Percentiles rank a stretch among this genome's conserved stretches.
These are phyloP conservation scores for Aristolochia fimbriata DNA, from an alignment of 164 flowering plant genomes.

Conservation along the genomic window DNA sequence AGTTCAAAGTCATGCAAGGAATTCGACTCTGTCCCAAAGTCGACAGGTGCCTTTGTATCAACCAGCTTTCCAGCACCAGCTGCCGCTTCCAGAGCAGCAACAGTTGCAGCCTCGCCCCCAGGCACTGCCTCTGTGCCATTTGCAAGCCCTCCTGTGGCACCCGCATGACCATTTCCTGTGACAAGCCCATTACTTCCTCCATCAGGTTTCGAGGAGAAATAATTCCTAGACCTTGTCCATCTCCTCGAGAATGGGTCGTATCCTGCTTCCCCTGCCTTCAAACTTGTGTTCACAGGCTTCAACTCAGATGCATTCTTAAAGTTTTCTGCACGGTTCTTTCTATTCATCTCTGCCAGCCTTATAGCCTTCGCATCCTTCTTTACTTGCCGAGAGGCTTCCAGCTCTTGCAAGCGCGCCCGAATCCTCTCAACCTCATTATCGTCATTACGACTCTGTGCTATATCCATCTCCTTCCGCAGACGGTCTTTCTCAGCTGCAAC, in stretches of 20 bases:
- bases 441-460: constrained; percentile 62
- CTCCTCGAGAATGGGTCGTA: constrained; percentile 96
- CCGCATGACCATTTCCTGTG: constrained; percentile 18
- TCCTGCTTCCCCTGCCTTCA: constrained; percentile 91
- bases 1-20: constrained; percentile 69
- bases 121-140: constrained; percentile 5
- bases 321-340: constrained; percentile 76
- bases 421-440: constrained; percentile 63
- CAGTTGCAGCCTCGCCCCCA: constrained; percentile 57
- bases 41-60: constrained; percentile 94
- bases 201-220: constrained; percentile 45
- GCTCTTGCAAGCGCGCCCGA: constrained; percentile 51
- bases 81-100: constrained; percentile 80
- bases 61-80: constrained; percentile 91
- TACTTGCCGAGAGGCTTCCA: constrained; percentile 49
- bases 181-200: constrained; percentile 24
- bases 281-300: constrained; percentile 47
- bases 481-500: constrained; percentile 84
- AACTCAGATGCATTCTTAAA: constrained; percentile 80
- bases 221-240: constrained; percentile 87
- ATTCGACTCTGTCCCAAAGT: constrained; percentile 68
- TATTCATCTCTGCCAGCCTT: constrained; percentile 84
- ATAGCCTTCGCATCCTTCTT: constrained; percentile 65
- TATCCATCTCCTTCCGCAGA: constrained; percentile 61
- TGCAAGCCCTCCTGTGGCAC: constrained; percentile 9